Evolutionary conservation across 306 rosid genomes (phyloP).

Genomic region (Alnus rubra): DNA sequence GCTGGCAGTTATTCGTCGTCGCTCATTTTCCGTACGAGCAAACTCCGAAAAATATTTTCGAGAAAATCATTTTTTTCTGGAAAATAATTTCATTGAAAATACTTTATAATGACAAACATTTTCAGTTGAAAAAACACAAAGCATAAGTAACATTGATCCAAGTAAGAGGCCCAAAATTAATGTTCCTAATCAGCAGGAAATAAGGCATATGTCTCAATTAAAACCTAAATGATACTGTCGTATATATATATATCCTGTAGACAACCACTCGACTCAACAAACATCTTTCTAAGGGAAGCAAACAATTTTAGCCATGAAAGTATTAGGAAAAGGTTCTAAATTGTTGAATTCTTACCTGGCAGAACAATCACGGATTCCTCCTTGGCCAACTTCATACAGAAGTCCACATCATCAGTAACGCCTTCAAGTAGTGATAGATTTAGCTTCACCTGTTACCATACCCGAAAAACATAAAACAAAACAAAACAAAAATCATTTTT

Average conservation of each 20-base stretch:
- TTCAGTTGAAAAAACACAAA: too few species aligned
- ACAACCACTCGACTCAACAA: neutral
- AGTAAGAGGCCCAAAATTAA: neutral
- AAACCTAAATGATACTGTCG: neutral
- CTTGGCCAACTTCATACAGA: conserved; percentile 54
- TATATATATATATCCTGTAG: neutral
- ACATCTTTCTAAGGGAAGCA: neutral
- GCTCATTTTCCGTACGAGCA: too few species aligned
- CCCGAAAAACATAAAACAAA: neutral
- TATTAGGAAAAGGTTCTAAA: conserved; percentile 8
- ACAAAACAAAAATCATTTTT: neutral
- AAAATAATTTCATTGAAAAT: too few species aligned
- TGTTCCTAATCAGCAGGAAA: too few species aligned
- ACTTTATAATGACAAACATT: too few species aligned
- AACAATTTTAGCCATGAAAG: neutral
- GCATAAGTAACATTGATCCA: neutral
- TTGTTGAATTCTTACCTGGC: conserved; percentile 45
- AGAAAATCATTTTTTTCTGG: too few species aligned
- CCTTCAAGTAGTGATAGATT: conserved; percentile 45
- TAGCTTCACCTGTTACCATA: conserved; percentile 52
- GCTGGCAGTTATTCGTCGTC: too few species aligned
- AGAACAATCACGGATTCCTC: conserved; percentile 64
- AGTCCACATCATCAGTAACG: conserved; percentile 62
- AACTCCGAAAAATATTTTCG: too few species aligned
- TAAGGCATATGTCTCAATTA: neutral